Evolutionary conservation across 768 basidiomycete genomes (phyloP), one percentile per base, ranked within the genome.

Genomic region (Mycena polygramma): DNA sequence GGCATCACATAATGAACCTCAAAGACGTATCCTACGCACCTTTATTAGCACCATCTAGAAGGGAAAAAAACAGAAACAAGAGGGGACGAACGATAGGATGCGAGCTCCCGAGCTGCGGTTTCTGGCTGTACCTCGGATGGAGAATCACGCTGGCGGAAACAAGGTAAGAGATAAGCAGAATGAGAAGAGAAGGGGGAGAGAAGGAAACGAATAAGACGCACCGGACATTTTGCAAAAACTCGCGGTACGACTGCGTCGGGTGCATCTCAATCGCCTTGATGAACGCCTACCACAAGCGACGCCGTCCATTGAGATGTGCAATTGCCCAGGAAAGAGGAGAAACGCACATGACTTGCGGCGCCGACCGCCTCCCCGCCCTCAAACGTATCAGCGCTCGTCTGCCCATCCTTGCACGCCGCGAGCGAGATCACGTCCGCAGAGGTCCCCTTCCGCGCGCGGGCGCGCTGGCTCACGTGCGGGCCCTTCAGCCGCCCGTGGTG

Each of bases 341-440:
- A 9, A 81, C 91, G 57, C 76, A 93, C 92, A 79, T 91, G 85
- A 78, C 92, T 93, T 91, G 94, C 94, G 4, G 93, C 93, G 3
- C 93, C 93, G 9, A 92, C 90, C 0, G 92, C 90, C 6, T 87
- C 82, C 24, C 91, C 91, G 26, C 83, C 84, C 35, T 86, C 82
- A 59, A 88, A 87, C 1, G 92, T 92, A 75, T 94, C 93, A 0
- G 91, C 90, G 75, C 92, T 94, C 0, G 88, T 93, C 78, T 93
- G 88, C 41, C 85, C 85, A 77, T 94, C 93, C 61, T 88, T 84
- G 75, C 92, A 93, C 24, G 88, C 92, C 20, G 92, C 89, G 79
- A 89, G 92, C 1, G 90, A 91, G 60, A 94, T 91, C 89, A 87
- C 94, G 76, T 99, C 97, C 2, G 93, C 96, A 0, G 86, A 78